phyloP scores from a whole-genome alignment of 176 grass and related monocot species.

The Bothriochloa decipiens region DNA sequence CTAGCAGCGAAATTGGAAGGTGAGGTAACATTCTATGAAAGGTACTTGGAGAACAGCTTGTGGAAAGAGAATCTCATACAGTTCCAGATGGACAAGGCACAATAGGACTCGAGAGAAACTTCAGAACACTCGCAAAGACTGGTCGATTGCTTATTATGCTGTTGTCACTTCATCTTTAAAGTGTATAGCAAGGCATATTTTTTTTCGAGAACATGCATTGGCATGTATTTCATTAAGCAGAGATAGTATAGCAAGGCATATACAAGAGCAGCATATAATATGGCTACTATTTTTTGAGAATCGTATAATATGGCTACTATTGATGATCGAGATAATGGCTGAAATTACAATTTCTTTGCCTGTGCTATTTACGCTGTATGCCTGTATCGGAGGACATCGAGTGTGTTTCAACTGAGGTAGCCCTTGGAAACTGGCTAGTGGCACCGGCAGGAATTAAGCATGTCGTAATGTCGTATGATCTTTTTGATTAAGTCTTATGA shows the following conservation, averaged over 20 bases:
- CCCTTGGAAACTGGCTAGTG: not conserved
- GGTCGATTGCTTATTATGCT: not conserved
- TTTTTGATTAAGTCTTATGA: not conserved
- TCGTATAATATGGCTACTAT: not conserved
- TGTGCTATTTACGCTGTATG: not conserved
- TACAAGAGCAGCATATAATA: not conserved
- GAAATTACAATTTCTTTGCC: not conserved
- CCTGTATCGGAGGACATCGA: not conserved
- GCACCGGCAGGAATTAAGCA: not conserved
- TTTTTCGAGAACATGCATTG: too few species aligned
- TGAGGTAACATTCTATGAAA: constrained; percentile 71
- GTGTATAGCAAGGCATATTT: not conserved
- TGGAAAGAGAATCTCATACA: constrained; percentile 68
- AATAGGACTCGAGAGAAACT: constrained; percentile 23
- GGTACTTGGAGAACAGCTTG: constrained; percentile 49
- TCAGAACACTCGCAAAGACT: not conserved
- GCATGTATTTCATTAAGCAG: too few species aligned
- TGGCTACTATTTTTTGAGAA: not conserved
- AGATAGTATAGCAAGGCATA: too few species aligned
- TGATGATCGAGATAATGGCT: not conserved
- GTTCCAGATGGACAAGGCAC: constrained; percentile 51
- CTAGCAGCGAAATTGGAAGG: constrained; percentile 55
- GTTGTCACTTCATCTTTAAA: not conserved
- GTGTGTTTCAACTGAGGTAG: not conserved
- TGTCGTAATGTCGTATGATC: not conserved